A percentile compares a stretch with the other conserved stretches of the same genome.
phyloP scores from a whole-genome alignment of 495 filamentous ascomycete species.

The Bacidia rubella region DNA sequence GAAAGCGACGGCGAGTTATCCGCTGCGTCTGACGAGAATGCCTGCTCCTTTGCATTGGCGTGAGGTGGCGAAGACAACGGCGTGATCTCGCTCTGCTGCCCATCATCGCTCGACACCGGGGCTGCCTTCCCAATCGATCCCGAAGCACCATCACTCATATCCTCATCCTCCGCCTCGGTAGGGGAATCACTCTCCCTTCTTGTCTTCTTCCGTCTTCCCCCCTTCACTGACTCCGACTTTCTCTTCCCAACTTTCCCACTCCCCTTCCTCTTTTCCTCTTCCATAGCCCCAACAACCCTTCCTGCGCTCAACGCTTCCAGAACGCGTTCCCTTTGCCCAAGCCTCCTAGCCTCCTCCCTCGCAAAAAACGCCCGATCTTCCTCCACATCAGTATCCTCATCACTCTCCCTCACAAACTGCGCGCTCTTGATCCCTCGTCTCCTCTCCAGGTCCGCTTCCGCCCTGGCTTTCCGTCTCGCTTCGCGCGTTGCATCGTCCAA shows the following conservation, averaged over 20 bases:
- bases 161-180: conserved; percentile 20
- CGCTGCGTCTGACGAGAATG: conserved; percentile 20
- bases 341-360: conserved; percentile 45
- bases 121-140: conserved; percentile 16
- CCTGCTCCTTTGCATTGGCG: not conserved
- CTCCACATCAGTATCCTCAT: conserved; percentile 65
- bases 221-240: conserved; percentile 19
- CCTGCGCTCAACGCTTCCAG: conserved; percentile 40
- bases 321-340: conserved; percentile 35
- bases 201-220: conserved; percentile 22
- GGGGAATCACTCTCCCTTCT: conserved; percentile 10
- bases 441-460: conserved; percentile 47
- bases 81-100: conserved; percentile 16
- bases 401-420: conserved; percentile 62
- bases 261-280: conserved; percentile 18
- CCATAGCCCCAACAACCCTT: conserved; percentile 32
- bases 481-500: conserved; percentile 39
- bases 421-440: conserved; percentile 68
- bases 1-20: conserved; percentile 1
- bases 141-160: conserved; percentile 3
- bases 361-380: conserved; percentile 56
- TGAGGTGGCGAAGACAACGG: conserved; percentile 20
- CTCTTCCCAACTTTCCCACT: conserved; percentile 14
- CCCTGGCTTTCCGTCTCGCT: conserved; percentile 38
- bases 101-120: conserved; percentile 6